Conservation (phyloP, 1,284 basidiomycete species). For the Heterobasidion occidentale region DNA sequence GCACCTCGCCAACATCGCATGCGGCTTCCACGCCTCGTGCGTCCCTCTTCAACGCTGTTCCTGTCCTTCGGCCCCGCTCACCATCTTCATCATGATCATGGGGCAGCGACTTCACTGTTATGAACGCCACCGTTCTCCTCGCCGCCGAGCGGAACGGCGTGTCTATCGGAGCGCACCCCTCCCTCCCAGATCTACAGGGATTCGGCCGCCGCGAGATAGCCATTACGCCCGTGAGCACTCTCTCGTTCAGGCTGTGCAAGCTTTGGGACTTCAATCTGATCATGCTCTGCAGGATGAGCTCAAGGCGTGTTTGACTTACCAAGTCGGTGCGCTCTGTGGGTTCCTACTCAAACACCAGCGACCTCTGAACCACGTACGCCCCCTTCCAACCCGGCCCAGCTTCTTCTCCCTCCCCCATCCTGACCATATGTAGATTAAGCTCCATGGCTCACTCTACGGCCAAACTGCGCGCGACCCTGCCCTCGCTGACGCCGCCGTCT, state of each 20-base stretch:
- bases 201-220: constrained; percentile 59
- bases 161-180: constrained; percentile 52
- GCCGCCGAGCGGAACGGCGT: constrained; percentile 49
- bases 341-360: constrained; percentile 45
- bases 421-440: constrained; percentile 29
- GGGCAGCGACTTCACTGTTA: constrained; percentile 48
- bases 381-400: no score
- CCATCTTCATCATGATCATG: no score
- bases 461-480: constrained; percentile 43
- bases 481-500: constrained; percentile 42
- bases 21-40: constrained; percentile 57
- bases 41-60: constrained; percentile 10
- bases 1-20: constrained; percentile 56
- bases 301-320: constrained; percentile 49
- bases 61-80: neutral
- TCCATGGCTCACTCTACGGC: constrained; percentile 51
- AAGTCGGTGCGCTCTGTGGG: constrained; percentile 50
- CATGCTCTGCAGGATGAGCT: constrained; percentile 38
- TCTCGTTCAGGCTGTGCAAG: no score
- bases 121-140: constrained; percentile 49
- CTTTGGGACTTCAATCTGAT: no score
- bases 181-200: constrained; percentile 54
- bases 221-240: constrained; percentile 37
- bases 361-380: constrained; percentile 40
- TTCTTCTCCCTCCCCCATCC: neutral